These are phyloP conservation scores for Draba incana DNA, from an alignment of 345 rosid species.

Conservation along the genomic window DNA sequence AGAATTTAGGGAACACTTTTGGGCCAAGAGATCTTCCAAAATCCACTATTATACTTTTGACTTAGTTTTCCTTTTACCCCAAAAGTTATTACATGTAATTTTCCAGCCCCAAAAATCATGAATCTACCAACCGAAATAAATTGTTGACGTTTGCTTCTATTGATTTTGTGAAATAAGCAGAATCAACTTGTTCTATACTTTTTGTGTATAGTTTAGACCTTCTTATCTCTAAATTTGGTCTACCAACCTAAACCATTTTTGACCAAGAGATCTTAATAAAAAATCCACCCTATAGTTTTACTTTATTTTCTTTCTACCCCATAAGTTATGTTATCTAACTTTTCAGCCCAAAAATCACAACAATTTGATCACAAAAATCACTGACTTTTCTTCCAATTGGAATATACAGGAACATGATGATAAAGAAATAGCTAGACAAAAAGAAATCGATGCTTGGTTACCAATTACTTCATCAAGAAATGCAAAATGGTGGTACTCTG, in stretches of 20 bases:
- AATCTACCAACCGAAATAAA: background rate
- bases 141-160: constrained; percentile 4
- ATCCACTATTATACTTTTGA: background rate
- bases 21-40: constrained; percentile 1
- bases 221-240: background rate
- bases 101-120: background rate
- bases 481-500: constrained; percentile 84
- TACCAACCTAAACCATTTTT: constrained; percentile 31
- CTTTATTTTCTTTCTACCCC: background rate
- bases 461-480: constrained; percentile 74
- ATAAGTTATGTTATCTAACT: background rate
- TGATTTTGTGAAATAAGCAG: background rate
- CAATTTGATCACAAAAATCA: background rate
- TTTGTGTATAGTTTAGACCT: background rate
- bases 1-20: too few species aligned
- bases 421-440: constrained; percentile 46
- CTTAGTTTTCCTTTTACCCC: background rate
- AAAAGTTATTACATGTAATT: background rate
- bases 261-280: constrained; percentile 16
- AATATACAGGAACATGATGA: constrained; percentile 24
- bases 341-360: background rate
- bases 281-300: background rate
- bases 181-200: constrained; percentile 19
- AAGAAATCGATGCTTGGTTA: constrained; percentile 66
- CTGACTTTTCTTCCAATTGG: background rate